Evolutionary conservation across 805 yeast genomes (phyloP).

Genomic region (Nakazawaea siamensis): DNA sequence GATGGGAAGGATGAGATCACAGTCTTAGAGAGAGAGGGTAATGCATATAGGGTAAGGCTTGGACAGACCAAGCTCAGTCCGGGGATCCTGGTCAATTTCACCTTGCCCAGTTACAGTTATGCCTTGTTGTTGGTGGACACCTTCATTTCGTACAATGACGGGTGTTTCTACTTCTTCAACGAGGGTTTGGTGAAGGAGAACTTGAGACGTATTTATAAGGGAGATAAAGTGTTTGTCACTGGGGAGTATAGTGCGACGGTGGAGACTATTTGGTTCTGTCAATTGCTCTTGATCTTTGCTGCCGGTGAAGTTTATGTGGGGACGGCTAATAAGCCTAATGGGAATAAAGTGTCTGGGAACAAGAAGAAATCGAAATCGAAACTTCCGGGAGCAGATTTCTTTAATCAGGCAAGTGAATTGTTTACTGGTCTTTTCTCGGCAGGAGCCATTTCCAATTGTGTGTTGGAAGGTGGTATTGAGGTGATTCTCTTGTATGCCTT

Average conservation of each 20-base stretch:
- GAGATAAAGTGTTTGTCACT: conserved; percentile 5
- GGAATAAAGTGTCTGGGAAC: conserved; percentile 24
- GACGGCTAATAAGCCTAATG: conserved; percentile 57
- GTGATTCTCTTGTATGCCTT: conserved; percentile 69
- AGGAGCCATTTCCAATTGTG: conserved; percentile 72
- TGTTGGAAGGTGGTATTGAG: conserved; percentile 75
- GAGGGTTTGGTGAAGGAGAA: conserved; percentile 72
- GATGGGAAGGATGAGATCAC: conserved; percentile 31
- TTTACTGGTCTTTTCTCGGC: conserved; percentile 72
- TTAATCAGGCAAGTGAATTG: conserved; percentile 70
- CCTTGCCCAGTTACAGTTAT: conserved; percentile 69
- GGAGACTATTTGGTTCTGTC: conserved; percentile 78
- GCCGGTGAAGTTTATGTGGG: conserved; percentile 80
- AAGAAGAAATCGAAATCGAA: conserved; percentile 25
- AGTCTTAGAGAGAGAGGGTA: conserved; percentile 65
- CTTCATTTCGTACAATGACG: conserved; percentile 72
- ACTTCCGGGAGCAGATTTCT: conserved; percentile 73
- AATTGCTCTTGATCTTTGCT: conserved; percentile 63
- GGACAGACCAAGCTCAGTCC: conserved; percentile 64
- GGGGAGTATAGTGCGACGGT: conserved; percentile 29
- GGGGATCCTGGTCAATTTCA: conserved; percentile 60
- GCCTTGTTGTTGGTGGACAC: conserved; percentile 71
- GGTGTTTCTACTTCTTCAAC: conserved; percentile 77
- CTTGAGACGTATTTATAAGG: conserved; percentile 51
- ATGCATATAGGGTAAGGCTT: conserved; percentile 62